A percentile compares a stretch with the other conserved stretches of the same genome.
These are phyloP conservation scores for Quercus alba DNA, from an alignment of 306 rosid genomes.

Conservation along the genomic window DNA sequence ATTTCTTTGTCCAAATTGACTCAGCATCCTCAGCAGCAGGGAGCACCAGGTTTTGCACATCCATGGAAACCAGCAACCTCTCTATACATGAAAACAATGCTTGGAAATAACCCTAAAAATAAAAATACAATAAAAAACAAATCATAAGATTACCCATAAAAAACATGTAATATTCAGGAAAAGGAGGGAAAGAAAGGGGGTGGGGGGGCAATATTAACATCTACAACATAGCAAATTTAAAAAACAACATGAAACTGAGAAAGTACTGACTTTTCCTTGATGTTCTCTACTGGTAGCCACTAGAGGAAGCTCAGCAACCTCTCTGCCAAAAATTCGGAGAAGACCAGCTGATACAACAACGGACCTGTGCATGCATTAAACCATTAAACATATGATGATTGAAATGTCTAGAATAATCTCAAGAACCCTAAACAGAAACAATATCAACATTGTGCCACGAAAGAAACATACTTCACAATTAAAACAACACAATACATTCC, in stretches of 20 bases:
- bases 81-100: conserved; percentile 86
- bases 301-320: conserved; percentile 97
- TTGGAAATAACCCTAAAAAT: conserved; percentile 85
- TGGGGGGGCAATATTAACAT: not conserved
- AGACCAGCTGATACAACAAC: conserved; percentile 95
- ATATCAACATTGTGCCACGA: not conserved
- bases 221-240: not conserved
- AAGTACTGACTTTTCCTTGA: conserved; percentile 81
- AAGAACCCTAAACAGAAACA: conserved; percentile 1
- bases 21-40: conserved; percentile 99
- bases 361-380: conserved; percentile 54
- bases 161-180: not conserved
- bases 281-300: conserved; percentile 94
- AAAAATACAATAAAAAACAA: not conserved
- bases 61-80: conserved; percentile 69
- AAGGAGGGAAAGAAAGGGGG: not conserved
- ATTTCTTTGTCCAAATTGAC: conserved; percentile 93
- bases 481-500: conserved; percentile 99
- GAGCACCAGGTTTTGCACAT: conserved; percentile 88
- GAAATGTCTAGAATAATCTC: conserved; percentile 12
- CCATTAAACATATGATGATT: not conserved
- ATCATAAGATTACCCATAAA: not conserved
- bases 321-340: conserved; percentile 83
- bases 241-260: conserved; percentile 5
- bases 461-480: conserved; percentile 68